Conservation (phyloP, 78 protist genomes). For the Dictyostelium intermedium region DNA sequence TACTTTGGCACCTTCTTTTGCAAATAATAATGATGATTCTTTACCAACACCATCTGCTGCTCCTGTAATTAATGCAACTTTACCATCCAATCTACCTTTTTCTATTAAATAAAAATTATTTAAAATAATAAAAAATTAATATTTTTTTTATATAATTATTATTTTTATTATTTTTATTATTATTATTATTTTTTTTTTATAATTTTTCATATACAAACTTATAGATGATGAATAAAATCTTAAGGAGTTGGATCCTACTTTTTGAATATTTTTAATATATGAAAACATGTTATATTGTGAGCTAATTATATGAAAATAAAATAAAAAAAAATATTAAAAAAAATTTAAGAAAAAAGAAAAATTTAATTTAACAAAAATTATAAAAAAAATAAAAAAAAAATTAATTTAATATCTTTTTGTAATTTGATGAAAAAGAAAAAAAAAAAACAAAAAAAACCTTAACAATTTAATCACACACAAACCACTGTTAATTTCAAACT, state of each 20-base stretch:
- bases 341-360: neutral
- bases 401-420: neutral
- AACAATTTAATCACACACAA: neutral
- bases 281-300: too few species aligned
- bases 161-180: neutral
- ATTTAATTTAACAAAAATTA: neutral
- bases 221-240: too few species aligned
- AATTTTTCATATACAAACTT: neutral
- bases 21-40: constrained; percentile 82
- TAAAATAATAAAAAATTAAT: neutral
- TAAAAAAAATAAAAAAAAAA: too few species aligned
- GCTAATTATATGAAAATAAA: too few species aligned
- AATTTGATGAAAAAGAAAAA: too few species aligned
- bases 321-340: neutral
- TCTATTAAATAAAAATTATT: neutral
- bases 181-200: too few species aligned
- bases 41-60: constrained; percentile 87
- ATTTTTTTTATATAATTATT: neutral
- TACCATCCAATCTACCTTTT: constrained; percentile 74
- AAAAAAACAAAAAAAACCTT: too few species aligned
- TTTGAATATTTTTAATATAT: too few species aligned
- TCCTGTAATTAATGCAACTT: constrained; percentile 85
- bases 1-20: constrained; percentile 81
- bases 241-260: too few species aligned
- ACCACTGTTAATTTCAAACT: too few species aligned